Conservation (phyloP, 805 yeast species). For the Cyberlindnera meyerae region DNA sequence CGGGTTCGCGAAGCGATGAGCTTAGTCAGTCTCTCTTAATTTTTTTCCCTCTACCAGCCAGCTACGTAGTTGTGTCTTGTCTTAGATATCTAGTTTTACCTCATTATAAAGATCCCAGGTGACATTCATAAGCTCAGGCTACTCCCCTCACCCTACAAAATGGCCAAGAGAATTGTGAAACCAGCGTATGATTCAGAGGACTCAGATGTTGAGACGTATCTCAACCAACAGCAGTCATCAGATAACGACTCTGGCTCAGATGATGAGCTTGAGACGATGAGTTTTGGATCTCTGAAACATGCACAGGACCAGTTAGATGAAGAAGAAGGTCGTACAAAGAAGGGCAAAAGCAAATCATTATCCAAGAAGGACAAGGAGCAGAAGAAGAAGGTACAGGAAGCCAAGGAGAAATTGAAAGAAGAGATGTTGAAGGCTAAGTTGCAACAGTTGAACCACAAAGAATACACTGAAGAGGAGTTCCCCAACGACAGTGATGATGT, state of each 20-base stretch:
- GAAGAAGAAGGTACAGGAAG: neutral
- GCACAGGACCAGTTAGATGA: constrained; percentile 45
- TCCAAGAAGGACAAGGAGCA: neutral
- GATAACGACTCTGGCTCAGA: constrained; percentile 26
- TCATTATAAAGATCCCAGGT: too few species aligned
- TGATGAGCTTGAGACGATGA: constrained; percentile 44
- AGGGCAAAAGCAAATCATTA: constrained; percentile 1
- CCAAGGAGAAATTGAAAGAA: constrained; percentile 1
- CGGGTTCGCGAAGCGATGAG: too few species aligned
- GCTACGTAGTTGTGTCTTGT: too few species aligned
- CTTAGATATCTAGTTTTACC: too few species aligned
- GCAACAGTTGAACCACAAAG: constrained; percentile 6
- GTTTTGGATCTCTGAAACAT: constrained; percentile 59
- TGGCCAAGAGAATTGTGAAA: constrained; percentile 16
- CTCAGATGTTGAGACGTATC: constrained; percentile 16
- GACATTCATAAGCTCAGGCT: neutral
- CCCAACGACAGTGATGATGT: constrained; percentile 26
- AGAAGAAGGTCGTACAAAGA: constrained; percentile 11
- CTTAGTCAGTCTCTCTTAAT: too few species aligned
- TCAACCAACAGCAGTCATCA: constrained; percentile 14
- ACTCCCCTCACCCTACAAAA: neutral
- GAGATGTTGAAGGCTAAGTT: constrained; percentile 1
- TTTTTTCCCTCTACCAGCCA: too few species aligned
- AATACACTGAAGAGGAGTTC: constrained; percentile 15
- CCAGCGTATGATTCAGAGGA: constrained; percentile 18